Conservation (phyloP, 768 basidiomycete species). For the Vishniacozyma victoriae region DNA sequence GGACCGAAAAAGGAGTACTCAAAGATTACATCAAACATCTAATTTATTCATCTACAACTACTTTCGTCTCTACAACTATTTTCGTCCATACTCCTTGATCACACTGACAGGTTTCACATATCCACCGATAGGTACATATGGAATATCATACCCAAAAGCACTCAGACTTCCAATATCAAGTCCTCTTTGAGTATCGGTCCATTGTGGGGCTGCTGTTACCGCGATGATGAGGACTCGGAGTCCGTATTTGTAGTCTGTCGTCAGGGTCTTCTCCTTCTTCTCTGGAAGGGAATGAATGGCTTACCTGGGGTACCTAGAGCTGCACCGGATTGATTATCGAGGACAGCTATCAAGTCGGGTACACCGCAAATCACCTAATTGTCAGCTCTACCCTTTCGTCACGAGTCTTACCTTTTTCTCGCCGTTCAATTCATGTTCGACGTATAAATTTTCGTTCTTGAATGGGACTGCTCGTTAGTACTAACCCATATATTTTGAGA, state of each 20-base stretch:
- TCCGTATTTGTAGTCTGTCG: constrained; percentile 61
- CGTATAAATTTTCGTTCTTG: constrained; percentile 34
- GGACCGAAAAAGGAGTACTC: too few species aligned
- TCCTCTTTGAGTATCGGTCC: constrained; percentile 54
- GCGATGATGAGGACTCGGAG: constrained; percentile 56
- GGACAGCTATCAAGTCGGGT: constrained; percentile 61
- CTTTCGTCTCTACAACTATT: too few species aligned
- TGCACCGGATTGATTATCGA: constrained; percentile 60
- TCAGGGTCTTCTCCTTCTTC: constrained; percentile 9
- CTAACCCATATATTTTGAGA: not conserved
- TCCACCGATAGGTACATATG: constrained; percentile 12
- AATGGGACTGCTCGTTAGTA: constrained; percentile 18
- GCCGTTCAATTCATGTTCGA: constrained; percentile 15
- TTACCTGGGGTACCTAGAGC: constrained; percentile 62
- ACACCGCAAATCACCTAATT: constrained; percentile 50
- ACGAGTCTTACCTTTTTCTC: constrained; percentile 9
- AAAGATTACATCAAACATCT: too few species aligned
- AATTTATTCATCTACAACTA: too few species aligned
- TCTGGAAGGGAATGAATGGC: too few species aligned
- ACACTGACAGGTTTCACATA: constrained; percentile 21
- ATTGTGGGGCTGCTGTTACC: constrained; percentile 55
- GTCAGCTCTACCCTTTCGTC: not conserved
- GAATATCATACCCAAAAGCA: constrained; percentile 54
- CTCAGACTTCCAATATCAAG: constrained; percentile 54
- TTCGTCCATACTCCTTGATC: constrained; percentile 20